Percentiles rank a stretch among this genome's conserved stretches.
Conservation (phyloP, 208 protist species). For the Leptomonas pyrrhocoris region DNA sequence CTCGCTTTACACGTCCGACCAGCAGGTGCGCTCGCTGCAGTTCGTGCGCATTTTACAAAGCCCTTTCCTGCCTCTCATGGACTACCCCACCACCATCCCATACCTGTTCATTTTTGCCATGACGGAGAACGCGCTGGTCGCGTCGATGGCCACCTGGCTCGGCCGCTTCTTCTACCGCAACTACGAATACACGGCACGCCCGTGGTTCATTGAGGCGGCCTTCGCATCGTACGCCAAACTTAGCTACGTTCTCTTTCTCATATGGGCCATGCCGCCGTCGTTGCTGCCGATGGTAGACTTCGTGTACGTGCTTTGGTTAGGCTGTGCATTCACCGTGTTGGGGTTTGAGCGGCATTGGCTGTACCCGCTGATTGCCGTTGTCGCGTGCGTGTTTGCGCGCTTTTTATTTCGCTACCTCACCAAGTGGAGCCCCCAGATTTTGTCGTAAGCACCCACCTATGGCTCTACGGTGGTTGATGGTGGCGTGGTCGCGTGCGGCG, state of each 20-base stretch:
- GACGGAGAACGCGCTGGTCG: conserved; percentile 62
- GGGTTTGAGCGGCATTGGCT: conserved; percentile 36
- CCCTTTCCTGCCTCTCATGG: conserved; percentile 46
- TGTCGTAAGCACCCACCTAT: conserved; percentile 10
- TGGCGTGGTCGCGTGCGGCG: not conserved
- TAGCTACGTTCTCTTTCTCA: conserved; percentile 73
- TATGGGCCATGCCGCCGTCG: conserved; percentile 72
- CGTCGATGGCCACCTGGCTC: conserved; percentile 56
- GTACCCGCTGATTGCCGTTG: conserved; percentile 33
- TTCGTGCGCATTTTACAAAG: conserved; percentile 65
- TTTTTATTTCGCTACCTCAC: conserved; percentile 68
- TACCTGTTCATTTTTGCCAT: conserved; percentile 64
- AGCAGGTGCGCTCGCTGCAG: conserved; percentile 55
- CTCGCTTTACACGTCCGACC: conserved; percentile 19
- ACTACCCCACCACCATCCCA: conserved; percentile 52
- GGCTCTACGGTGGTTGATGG: not conserved
- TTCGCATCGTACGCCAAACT: conserved; percentile 67
- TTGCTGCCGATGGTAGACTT: conserved; percentile 73
- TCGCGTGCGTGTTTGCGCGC: conserved; percentile 40
- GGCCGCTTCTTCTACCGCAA: conserved; percentile 40
- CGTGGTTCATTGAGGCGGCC: conserved; percentile 60
- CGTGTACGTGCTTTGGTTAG: conserved; percentile 70
- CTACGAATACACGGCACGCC: conserved; percentile 44
- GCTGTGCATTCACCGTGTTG: conserved; percentile 52
- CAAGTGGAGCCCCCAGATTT: conserved; percentile 48